Percentiles rank a stretch among this genome's conserved stretches.
Conservation (phyloP, 2,329 filamentous ascomycete genomes). For the Harringtonia lauricola region DNA sequence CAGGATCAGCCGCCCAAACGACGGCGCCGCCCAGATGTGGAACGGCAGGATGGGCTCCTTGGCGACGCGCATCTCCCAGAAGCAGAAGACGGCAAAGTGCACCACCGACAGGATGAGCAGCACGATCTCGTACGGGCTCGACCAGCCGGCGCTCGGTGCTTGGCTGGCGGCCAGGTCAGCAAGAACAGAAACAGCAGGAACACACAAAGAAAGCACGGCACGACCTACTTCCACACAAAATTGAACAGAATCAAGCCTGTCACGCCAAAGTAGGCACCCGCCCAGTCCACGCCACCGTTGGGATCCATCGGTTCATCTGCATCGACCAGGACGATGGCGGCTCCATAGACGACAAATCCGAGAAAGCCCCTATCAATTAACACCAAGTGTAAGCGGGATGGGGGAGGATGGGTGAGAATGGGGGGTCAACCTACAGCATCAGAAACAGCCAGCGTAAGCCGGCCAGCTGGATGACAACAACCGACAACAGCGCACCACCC, state of each 20-base stretch:
- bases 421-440: slow-evolving; percentile 24
- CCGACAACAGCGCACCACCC: slow-evolving; percentile 27
- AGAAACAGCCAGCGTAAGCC: slow-evolving; percentile 30
- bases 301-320: slow-evolving; percentile 5
- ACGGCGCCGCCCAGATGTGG: slow-evolving; percentile 9
- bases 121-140: slow-evolving; percentile 6
- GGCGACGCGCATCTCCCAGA: slow-evolving; percentile 9
- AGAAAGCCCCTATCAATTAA: neutral
- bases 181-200: neutral
- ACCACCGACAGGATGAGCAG: slow-evolving; percentile 8
- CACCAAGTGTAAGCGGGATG: neutral
- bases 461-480: slow-evolving; percentile 22
- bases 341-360: neutral
- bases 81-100: slow-evolving; percentile 6
- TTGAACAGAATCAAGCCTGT: slow-evolving; percentile 8
- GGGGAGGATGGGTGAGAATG: too few species aligned
- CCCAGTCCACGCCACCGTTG: slow-evolving; percentile 5
- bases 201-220: neutral
- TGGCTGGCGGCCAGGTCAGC: neutral
- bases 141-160: slow-evolving; percentile 5
- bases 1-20: slow-evolving; percentile 7
- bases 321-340: neutral
- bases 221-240: slow-evolving; percentile 9
- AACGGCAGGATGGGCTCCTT: slow-evolving; percentile 10
- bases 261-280: slow-evolving; percentile 7